Conservation (phyloP, 108 stramenopile genomes). For the Skeletonema grethae region DNA sequence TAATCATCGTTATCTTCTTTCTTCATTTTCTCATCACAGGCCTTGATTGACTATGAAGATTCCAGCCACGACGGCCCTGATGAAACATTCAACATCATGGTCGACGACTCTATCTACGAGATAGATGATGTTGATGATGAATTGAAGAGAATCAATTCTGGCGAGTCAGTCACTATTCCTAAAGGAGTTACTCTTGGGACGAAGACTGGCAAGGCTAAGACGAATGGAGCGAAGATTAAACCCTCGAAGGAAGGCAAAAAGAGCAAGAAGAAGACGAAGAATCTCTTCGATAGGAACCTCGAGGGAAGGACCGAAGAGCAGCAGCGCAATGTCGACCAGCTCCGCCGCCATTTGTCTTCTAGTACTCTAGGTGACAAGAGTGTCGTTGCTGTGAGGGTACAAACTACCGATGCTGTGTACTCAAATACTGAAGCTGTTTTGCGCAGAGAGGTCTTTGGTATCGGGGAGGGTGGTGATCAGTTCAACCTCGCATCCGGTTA, state of each 20-base stretch:
- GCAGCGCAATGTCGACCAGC: constrained; percentile 1
- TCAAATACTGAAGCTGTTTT: background rate
- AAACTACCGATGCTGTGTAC: constrained; percentile 17
- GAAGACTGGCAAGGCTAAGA: background rate
- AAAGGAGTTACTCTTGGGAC: background rate
- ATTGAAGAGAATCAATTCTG: background rate
- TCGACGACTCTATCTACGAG: background rate
- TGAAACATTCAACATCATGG: background rate
- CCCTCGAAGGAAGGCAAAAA: background rate
- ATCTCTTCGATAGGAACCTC: background rate
- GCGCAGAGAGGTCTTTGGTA: constrained; percentile 9
- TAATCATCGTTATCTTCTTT: background rate
- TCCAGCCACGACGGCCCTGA: background rate
- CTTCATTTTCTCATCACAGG: background rate
- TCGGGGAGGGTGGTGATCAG: background rate
- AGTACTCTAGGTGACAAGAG: constrained; percentile 3
- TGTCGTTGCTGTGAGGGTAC: constrained; percentile 38
- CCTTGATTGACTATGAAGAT: background rate
- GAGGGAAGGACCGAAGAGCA: background rate
- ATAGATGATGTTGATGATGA: background rate
- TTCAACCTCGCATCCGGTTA: constrained; percentile 35
- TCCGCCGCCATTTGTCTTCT: background rate
- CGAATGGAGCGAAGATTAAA: background rate
- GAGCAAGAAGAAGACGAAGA: background rate
- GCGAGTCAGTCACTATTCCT: background rate